Evolutionary conservation across 2,329 filamentous ascomycete species (phyloP).

Genomic region (Alternaria burnsii): DNA sequence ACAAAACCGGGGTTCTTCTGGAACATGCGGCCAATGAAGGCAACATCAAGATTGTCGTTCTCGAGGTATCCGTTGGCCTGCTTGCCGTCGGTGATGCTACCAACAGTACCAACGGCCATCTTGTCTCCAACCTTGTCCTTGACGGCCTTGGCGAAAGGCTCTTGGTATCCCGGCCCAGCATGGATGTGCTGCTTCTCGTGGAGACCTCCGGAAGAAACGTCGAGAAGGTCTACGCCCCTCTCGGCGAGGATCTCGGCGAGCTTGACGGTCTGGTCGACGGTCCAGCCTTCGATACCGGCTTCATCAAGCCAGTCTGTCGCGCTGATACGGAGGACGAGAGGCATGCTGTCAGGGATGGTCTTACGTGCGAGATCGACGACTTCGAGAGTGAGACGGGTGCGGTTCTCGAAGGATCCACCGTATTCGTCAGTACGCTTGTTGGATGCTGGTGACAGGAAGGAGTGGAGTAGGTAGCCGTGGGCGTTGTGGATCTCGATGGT

Average conservation of each 20-base stretch:
- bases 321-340: conserved; percentile 76
- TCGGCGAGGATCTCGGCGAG: conserved; percentile 74
- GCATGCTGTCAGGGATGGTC: conserved; percentile 72
- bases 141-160: conserved; percentile 74
- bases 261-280: conserved; percentile 67
- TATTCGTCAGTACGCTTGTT: conserved; percentile 75
- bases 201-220: conserved; percentile 81
- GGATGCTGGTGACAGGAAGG: conserved; percentile 73
- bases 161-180: conserved; percentile 74
- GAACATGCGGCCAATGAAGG: conserved; percentile 77
- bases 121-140: conserved; percentile 77
- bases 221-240: conserved; percentile 81
- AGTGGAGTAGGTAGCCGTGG: conserved; percentile 78
- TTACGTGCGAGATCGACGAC: conserved; percentile 69
- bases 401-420: conserved; percentile 76
- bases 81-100: conserved; percentile 73
- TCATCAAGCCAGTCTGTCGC: conserved; percentile 79
- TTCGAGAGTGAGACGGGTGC: conserved; percentile 73
- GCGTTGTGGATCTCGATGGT: conserved; percentile 82
- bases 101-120: conserved; percentile 77
- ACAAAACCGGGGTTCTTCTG: conserved; percentile 83
- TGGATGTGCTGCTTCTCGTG: conserved; percentile 68
- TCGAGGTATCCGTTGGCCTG: conserved; percentile 61
- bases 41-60: conserved; percentile 67
- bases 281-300: conserved; percentile 70